A percentile compares a stretch with the other conserved stretches of the same genome.
These are phyloP conservation scores for Aspergillus transmontanensis DNA, from an alignment of 2,329 filamentous ascomycete species.

Conservation along the genomic window DNA sequence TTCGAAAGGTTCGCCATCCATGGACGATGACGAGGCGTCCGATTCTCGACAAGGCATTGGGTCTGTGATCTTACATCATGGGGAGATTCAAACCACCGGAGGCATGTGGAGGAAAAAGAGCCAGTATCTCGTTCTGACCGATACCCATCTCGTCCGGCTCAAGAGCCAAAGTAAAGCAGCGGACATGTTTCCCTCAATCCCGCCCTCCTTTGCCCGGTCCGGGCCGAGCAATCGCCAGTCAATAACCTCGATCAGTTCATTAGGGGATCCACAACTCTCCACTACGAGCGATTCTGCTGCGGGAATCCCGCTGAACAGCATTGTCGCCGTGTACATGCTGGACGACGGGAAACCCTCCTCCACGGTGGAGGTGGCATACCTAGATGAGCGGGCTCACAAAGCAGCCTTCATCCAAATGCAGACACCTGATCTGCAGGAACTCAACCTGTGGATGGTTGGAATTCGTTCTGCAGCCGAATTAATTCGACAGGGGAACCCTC, in stretches of 20 bases:
- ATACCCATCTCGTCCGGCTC: constrained; percentile 68
- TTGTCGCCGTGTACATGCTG: constrained; percentile 67
- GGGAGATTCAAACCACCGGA: constrained; percentile 70
- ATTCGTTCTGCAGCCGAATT: constrained; percentile 64
- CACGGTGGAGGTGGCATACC: constrained; percentile 67
- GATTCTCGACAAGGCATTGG: constrained; percentile 42
- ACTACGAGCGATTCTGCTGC: constrained; percentile 57
- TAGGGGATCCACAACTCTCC: constrained; percentile 63
- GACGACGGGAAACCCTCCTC: constrained; percentile 69
- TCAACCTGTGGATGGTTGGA: constrained; percentile 65
- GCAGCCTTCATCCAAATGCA: constrained; percentile 66
- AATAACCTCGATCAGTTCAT: constrained; percentile 61
- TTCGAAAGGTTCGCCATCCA: constrained; percentile 50
- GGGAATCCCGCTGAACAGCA: constrained; percentile 63
- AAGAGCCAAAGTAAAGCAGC: constrained; percentile 68
- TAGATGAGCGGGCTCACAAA: constrained; percentile 66
- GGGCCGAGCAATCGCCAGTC: constrained; percentile 56
- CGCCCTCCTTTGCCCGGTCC: constrained; percentile 40
- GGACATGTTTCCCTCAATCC: constrained; percentile 62
- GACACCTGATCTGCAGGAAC: constrained; percentile 64
- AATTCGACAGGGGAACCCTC: constrained; percentile 53
- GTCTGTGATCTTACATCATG: constrained; percentile 62
- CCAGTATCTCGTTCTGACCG: constrained; percentile 72
- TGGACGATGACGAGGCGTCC: constrained; percentile 49
- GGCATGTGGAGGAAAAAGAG: constrained; percentile 72